Conservation (phyloP, 768 basidiomycete species). For the Rhizopogon vinicolor region DNA sequence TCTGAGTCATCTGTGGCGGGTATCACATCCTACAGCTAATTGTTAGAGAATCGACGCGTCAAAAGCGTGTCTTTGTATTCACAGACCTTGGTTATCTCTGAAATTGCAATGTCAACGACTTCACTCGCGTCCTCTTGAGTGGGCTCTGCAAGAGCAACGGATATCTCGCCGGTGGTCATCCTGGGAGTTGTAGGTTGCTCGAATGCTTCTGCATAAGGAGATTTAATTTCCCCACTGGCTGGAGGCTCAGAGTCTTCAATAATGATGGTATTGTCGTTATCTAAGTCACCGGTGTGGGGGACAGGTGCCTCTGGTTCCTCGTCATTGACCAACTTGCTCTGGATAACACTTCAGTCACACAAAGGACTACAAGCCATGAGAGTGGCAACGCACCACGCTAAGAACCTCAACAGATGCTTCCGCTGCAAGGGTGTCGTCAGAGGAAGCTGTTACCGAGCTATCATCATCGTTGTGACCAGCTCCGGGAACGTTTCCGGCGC, state of each 20-base stretch:
- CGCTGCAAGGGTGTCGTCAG: not conserved
- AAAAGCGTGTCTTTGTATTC: not conserved
- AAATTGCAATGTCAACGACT: too few species aligned
- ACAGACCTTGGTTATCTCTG: not conserved
- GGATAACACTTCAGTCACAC: not conserved
- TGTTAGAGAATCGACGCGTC: constrained; percentile 1
- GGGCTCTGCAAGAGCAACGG: not conserved
- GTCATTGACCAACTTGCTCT: not conserved
- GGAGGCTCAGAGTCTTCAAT: not conserved
- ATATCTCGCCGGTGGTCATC: not conserved
- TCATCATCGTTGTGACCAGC: not conserved
- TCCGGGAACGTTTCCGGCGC: not conserved
- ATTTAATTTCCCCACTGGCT: not conserved
- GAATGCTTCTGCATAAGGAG: not conserved
- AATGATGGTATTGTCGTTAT: not conserved
- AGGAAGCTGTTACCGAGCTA: not conserved
- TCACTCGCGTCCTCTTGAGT: constrained; percentile 1
- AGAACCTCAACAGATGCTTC: not conserved
- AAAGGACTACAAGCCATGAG: not conserved
- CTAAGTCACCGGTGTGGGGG: not conserved
- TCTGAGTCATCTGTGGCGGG: not conserved
- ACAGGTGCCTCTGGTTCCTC: not conserved
- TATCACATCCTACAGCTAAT: not conserved
- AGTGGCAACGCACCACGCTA: not conserved
- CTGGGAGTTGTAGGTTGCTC: not conserved